These are phyloP conservation scores for Daedalea quercina DNA, from an alignment of 768 basidiomycete species.

Conservation along the genomic window DNA sequence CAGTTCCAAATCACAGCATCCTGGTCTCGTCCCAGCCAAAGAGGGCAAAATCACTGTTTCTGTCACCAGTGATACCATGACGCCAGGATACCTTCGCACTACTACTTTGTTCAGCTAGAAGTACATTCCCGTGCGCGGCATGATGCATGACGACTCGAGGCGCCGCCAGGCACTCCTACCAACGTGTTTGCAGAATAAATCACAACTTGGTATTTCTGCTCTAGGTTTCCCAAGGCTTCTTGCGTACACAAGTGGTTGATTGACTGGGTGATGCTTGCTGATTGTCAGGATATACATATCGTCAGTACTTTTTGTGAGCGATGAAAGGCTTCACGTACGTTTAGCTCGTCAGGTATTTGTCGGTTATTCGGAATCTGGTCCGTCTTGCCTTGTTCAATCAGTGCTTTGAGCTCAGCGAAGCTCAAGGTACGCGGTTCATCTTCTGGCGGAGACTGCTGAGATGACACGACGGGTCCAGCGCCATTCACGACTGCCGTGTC, in stretches of 20 bases:
- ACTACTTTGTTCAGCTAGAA: too few species aligned
- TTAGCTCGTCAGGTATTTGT: slow-evolving; percentile 56
- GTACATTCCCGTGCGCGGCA: too few species aligned
- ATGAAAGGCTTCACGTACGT: slow-evolving; percentile 38
- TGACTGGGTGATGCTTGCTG: slow-evolving; percentile 53
- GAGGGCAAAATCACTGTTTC: too few species aligned
- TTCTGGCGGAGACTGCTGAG: slow-evolving; percentile 1
- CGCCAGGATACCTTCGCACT: too few species aligned
- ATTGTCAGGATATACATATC: not conserved
- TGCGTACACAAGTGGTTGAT: slow-evolving; percentile 42
- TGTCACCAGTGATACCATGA: too few species aligned
- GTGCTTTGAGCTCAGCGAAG: slow-evolving; percentile 59
- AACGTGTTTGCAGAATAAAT: too few species aligned
- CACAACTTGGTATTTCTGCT: too few species aligned
- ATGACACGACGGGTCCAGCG: not conserved
- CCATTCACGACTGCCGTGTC: not conserved
- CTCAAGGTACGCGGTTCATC: slow-evolving; percentile 43
- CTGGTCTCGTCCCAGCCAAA: too few species aligned
- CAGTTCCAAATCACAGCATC: too few species aligned
- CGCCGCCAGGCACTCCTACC: too few species aligned
- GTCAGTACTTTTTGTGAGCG: slow-evolving; percentile 3
- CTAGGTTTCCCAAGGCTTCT: slow-evolving; percentile 65
- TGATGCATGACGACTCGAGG: too few species aligned
- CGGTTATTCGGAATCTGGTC: slow-evolving; percentile 79
- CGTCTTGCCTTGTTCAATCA: slow-evolving; percentile 66